A percentile compares a stretch with the other conserved stretches of the same genome.
phyloP scores from a whole-genome alignment of 805 yeast species.

The Metschnikowia bowlesiae region DNA sequence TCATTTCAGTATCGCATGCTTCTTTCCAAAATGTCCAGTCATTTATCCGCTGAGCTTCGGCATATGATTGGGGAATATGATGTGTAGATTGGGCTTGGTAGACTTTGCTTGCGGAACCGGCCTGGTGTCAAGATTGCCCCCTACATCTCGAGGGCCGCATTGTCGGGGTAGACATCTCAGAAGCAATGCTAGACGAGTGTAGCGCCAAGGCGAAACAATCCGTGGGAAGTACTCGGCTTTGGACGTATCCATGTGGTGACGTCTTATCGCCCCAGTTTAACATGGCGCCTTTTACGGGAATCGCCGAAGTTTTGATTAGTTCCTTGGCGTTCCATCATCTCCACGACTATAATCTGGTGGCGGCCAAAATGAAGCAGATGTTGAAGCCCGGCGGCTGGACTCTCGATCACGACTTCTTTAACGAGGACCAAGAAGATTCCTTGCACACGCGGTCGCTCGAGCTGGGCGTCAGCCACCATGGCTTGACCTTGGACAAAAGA shows the following conservation, averaged over 20 bases:
- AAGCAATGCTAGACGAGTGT: slow-evolving; percentile 18
- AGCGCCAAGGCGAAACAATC: neutral
- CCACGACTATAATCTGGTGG: slow-evolving; percentile 25
- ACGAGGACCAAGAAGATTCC: slow-evolving; percentile 17
- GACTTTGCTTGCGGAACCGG: slow-evolving; percentile 48
- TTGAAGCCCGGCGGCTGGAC: slow-evolving; percentile 33
- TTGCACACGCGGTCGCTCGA: neutral
- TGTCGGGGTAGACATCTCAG: slow-evolving; percentile 37
- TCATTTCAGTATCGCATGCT: too few relatives aligned
- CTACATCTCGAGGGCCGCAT: slow-evolving; percentile 22
- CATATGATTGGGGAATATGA: too few relatives aligned
- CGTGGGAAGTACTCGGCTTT: slow-evolving; percentile 7
- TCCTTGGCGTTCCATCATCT: slow-evolving; percentile 40
- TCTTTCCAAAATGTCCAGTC: too few relatives aligned
- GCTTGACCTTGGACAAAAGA: slow-evolving; percentile 3
- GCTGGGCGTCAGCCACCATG: slow-evolving; percentile 7
- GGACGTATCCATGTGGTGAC: slow-evolving; percentile 19
- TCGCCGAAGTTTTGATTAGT: slow-evolving; percentile 27
- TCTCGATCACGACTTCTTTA: slow-evolving; percentile 37
- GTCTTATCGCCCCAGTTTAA: slow-evolving; percentile 18
- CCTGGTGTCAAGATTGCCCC: slow-evolving; percentile 28
- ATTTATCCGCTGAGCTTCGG: too few relatives aligned
- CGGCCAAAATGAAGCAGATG: slow-evolving; percentile 28
- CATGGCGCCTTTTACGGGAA: slow-evolving; percentile 13
- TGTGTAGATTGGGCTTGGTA: slow-evolving; percentile 23